Percentiles rank a stretch among this genome's conserved stretches.
Conservation (phyloP, 2,329 filamentous ascomycete species). For the Sporothrix euskadiensis region DNA sequence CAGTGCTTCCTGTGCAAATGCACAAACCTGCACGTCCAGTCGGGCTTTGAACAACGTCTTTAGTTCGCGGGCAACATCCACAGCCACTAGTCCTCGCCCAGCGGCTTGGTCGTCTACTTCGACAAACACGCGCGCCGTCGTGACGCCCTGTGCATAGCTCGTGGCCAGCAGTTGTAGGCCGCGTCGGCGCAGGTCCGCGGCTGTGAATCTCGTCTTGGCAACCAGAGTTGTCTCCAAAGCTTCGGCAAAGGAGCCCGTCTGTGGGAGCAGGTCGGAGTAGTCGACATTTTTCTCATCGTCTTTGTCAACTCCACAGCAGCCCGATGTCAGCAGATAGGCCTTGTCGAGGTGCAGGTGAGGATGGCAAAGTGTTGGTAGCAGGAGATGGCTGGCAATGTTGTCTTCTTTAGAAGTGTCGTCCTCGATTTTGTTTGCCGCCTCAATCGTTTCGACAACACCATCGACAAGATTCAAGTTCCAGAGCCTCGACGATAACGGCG, state of each 20-base stretch:
- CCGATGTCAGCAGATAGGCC: slow-evolving; percentile 55
- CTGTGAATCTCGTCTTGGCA: slow-evolving; percentile 65
- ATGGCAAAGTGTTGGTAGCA: slow-evolving; percentile 59
- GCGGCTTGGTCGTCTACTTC: slow-evolving; percentile 65
- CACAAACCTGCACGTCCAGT: slow-evolving; percentile 66
- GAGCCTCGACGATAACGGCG: not conserved
- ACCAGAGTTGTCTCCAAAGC: slow-evolving; percentile 54
- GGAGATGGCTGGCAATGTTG: slow-evolving; percentile 33
- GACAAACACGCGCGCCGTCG: slow-evolving; percentile 69
- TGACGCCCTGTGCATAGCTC: slow-evolving; percentile 64
- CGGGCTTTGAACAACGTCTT: slow-evolving; percentile 54
- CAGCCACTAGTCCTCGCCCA: slow-evolving; percentile 37
- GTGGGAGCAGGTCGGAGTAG: slow-evolving; percentile 61
- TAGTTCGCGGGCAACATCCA: slow-evolving; percentile 57
- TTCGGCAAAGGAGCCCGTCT: slow-evolving; percentile 63
- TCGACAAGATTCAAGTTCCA: slow-evolving; percentile 31
- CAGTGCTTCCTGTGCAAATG: slow-evolving; percentile 69
- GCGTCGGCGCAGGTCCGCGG: slow-evolving; percentile 62
- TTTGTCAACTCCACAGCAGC: slow-evolving; percentile 33
- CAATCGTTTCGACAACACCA: slow-evolving; percentile 25
- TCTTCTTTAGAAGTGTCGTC: not conserved
- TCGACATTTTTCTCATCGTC: slow-evolving; percentile 35
- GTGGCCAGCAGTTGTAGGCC: slow-evolving; percentile 66
- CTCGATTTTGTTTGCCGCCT: not conserved
- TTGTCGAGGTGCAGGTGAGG: slow-evolving; percentile 74